Base-by-base conservation (phyloP, 2,329 filamentous ascomycete genomes). In the Fusarium austroafricanum region DNA sequence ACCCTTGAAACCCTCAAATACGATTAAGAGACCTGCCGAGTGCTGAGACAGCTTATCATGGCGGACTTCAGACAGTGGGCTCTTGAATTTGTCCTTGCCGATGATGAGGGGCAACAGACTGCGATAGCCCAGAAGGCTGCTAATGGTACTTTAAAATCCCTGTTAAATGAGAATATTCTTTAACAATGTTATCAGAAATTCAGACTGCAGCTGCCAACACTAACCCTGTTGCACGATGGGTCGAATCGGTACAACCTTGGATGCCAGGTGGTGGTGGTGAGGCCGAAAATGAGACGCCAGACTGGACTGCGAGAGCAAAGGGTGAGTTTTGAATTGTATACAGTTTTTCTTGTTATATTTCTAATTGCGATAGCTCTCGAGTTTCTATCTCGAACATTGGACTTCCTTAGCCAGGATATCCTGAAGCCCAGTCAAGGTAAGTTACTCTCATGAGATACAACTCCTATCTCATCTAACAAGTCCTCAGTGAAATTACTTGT, bases 301-400 rank as follows among this genome's bases (percentile, higher is more conserved):
- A 86, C 65, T 82, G 86, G 75, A 86, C 87, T 29, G 78, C 83
- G 4, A 80, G 86, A 46, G 83, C 86, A 15, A 87, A 85, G 72
- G 83, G 83, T 84, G 67, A 59, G 57, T 37, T 28, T n/a, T 10
- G 26, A 35, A 10, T 38, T 29, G 17, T 23, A 2, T 6, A 9
- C 28, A 21, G 17, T n/a, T 12, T 12, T 42, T 18, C 29, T 9
- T 5, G 3, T 29, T 9, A 2, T 6, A 5, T 11, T 5, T 10
- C 53, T 73, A 42, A 73, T 20, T 7, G 3, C 17, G 15, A 10
- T 33, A 86, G 87, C 86, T 9, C 73, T 89, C 47, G 82, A 84
- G n/a, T 89, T 88, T 63, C 77, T 89, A 28, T 84, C 86, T 2
- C 77, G 78, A 21, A 88, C 87, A 0, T 75, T 89, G 15, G 78